Conservation (phyloP, 2,329 filamentous ascomycete species). For the Coniochaeta pulveracea region DNA sequence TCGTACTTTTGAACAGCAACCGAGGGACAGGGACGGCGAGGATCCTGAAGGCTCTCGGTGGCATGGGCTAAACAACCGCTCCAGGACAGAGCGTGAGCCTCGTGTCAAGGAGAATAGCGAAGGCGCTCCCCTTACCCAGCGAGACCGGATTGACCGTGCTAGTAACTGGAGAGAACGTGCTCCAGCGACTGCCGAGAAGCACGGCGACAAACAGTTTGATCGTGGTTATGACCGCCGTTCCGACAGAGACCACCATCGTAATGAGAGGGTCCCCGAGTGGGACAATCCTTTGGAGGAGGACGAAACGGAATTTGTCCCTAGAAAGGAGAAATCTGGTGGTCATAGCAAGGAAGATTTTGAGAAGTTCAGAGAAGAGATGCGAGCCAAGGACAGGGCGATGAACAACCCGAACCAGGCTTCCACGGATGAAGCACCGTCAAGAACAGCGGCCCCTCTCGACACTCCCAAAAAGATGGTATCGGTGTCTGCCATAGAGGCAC, state of each 20-base stretch:
- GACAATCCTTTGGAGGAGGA: slow-evolving; percentile 60
- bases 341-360: slow-evolving; percentile 88
- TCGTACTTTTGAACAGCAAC: slow-evolving; percentile 15
- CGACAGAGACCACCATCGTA: slow-evolving; percentile 45
- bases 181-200: slow-evolving; percentile 22
- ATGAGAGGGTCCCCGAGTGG: slow-evolving; percentile 85
- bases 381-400: slow-evolving; percentile 38
- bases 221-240: slow-evolving; percentile 44
- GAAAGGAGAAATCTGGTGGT: slow-evolving; percentile 55
- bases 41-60: slow-evolving; percentile 44
- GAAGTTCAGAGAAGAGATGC: slow-evolving; percentile 90
- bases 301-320: no score
- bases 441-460: slow-evolving; percentile 26
- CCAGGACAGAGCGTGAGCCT: slow-evolving; percentile 57
- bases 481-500: slow-evolving; percentile 51
- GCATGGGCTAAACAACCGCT: slow-evolving; percentile 41
- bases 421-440: slow-evolving; percentile 16
- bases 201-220: slow-evolving; percentile 39
- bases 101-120: slow-evolving; percentile 54
- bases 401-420: slow-evolving; percentile 24
- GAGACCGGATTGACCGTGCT: slow-evolving; percentile 45
- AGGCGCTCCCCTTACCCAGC: slow-evolving; percentile 24
- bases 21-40: slow-evolving; percentile 37
- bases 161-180: slow-evolving; percentile 51
- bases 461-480: slow-evolving; percentile 41